These are phyloP conservation scores for Aspergillus sp. DNA, from an alignment of 2,329 filamentous ascomycete species.

Conservation along the genomic window DNA sequence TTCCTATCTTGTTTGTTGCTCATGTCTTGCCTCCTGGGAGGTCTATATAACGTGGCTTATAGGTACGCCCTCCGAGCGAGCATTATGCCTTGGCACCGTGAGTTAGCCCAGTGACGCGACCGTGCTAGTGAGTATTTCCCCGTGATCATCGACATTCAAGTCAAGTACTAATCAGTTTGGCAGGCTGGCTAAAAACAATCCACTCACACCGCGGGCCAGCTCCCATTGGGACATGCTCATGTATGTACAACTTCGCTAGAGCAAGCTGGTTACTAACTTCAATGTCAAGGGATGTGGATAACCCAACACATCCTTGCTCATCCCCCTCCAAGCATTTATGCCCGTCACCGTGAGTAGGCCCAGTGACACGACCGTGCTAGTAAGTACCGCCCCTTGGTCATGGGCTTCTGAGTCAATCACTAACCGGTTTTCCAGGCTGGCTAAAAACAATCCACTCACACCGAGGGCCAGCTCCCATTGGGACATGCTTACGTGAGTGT, in stretches of 20 bases:
- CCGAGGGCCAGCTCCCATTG: neutral
- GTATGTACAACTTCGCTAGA: neutral
- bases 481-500: neutral
- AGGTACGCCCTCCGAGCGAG: neutral
- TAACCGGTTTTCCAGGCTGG: slow-evolving; percentile 11
- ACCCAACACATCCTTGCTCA: neutral
- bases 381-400: neutral
- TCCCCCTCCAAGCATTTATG: neutral
- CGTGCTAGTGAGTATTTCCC: neutral
- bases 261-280: neutral
- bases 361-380: slow-evolving; percentile 16
- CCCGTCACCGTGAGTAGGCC: slow-evolving; percentile 3
- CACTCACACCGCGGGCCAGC: neutral
- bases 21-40: neutral
- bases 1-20: neutral
- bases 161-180: neutral
- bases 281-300: neutral
- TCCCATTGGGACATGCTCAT: slow-evolving; percentile 1
- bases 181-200: slow-evolving; percentile 2
- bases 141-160: neutral
- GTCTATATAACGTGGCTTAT: neutral
- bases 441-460: slow-evolving; percentile 11
- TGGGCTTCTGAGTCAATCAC: neutral
- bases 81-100: neutral
- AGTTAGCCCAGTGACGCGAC: slow-evolving; percentile 17